A percentile compares a stretch with the other conserved stretches of the same genome.
These are phyloP conservation scores for Globisporangium emineosum DNA, from an alignment of 352 stramenopile genomes.

Conservation along the genomic window DNA sequence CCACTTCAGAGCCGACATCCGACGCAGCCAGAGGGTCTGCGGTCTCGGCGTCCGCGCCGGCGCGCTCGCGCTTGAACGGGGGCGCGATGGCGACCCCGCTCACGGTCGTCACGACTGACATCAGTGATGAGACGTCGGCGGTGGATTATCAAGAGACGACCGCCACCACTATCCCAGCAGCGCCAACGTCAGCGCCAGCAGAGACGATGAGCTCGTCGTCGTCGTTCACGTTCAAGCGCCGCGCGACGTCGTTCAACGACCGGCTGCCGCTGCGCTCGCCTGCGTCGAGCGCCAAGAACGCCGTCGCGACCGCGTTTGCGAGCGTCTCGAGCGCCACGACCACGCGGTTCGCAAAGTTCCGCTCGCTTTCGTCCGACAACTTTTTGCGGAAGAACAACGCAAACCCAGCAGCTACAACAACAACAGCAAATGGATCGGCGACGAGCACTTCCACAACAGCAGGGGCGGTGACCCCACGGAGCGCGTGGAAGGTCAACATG, in stretches of 20 bases:
- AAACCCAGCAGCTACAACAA: background rate
- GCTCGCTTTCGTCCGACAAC: constrained; percentile 35
- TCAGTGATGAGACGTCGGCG: background rate
- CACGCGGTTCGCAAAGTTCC: constrained; percentile 36
- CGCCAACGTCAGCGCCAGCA: background rate
- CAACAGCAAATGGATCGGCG: background rate
- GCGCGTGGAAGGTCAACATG: constrained; percentile 28
- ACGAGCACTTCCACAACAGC: background rate
- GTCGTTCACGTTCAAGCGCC: constrained; percentile 37
- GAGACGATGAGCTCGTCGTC: background rate
- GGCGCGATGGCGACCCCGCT: background rate
- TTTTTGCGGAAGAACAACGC: constrained; percentile 29
- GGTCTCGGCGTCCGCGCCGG: background rate
- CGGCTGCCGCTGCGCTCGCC: constrained; percentile 27
- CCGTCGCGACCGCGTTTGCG: constrained; percentile 42
- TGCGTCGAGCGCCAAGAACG: constrained; percentile 21
- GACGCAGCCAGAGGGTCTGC: background rate
- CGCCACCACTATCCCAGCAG: background rate
- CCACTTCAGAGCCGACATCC: background rate
- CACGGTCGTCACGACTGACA: background rate
- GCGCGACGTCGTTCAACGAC: constrained; percentile 51
- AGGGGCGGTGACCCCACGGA: background rate
- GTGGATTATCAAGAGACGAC: background rate
- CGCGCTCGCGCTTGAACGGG: background rate
- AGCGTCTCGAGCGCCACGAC: constrained; percentile 35